Evolutionary conservation across 495 filamentous ascomycete species (phyloP), one percentile per base, ranked within the genome.

Genomic region (Talaromyces adpressus): DNA sequence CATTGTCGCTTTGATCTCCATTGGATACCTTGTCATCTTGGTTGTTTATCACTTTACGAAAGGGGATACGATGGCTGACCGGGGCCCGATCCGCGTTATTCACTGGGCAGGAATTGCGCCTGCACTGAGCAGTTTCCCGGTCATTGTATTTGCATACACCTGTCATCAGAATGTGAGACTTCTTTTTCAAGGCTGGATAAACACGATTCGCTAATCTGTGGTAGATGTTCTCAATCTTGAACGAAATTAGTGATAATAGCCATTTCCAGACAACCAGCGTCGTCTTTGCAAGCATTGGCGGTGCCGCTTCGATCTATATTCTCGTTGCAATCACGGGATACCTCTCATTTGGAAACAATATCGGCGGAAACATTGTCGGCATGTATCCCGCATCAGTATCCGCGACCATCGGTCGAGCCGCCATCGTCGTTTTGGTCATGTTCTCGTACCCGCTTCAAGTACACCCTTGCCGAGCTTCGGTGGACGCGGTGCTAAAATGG

Each of bases 171-270:
- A 98, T 69, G 92, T 96, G 78, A 64, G 84, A 66, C 0, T 56
- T 2, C 18, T 9, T 1, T 49, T 49, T 8, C 25, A 6, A 5
- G 2, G 32, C n/a, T 34, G 27, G 25, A 57, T 36, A 36, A 29
- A 52, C 14, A 59, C 66, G 68, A 71, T 63, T n/a, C 30, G 16
- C 41, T 54, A 12, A 47, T 60, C 0, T 16, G 25, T 36, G 4
- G 12, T 67, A 96, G 92, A 98, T 98, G 94, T 98, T 98, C 70
- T 96, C 95, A 0, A 93, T 98, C 65, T 76, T 98, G 32, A 98
- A 98, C 66, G 95, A 98, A 77, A 93, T 98, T 67, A 75, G 80
- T 59, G 88, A 96, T 72, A 92, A 92, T 71, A 90, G 89, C 16
- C 91, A 91, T 30, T 86, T 81, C 66, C 89, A 90, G 62, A 90